Base-by-base conservation (phyloP, 306 rosid genomes). In the Casuarina cunninghamiana region DNA sequence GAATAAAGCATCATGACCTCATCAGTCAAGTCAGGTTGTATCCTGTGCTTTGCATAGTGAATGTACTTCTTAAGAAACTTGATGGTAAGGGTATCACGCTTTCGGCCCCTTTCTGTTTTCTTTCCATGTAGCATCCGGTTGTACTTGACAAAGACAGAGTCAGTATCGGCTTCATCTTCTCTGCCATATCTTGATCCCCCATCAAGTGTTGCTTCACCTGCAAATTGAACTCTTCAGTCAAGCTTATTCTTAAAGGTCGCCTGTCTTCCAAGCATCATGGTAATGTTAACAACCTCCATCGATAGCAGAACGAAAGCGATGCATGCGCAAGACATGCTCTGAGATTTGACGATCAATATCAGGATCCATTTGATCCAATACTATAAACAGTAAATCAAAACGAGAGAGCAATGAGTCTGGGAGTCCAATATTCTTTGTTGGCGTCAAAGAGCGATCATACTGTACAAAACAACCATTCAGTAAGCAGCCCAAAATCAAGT, bases 341-440 rank as follows among this genome's bases (percentile, higher is more conserved):
- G 97, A 84, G 83, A 95, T 93, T 12, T 84, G 85, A 45, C 94
- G 96, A 78, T 95, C 99, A 84, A 95, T 95, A 83, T 93, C 97
- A 80, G 99, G 96, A 86, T 95, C 97, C 99, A 95, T 95, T 93
- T 95, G 99, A 79, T 95, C 99, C 87, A 95, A 81, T 72, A 95
- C 97, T 70, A 95, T 95, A 80, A 95, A 95, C 44, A 95, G 84
- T 53, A 95, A 88, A 90, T 95, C 99, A 84, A 95, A 95, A 65
- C 97, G 97, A 84, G 99, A 95, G 73, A 95, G 97, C 86, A 95
- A 75, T 3, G 99, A 95, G 86, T 95, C 99, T 15, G 99, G 99
- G 76, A 95, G 97, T 69, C 97, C 99, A 46, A 95, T 95, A 83
- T 95, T 95, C 87, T 91, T 95, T 3, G 99, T 95, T n/a, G 99